Evolutionary conservation across 768 basidiomycete species (phyloP).

Genomic region (Cyclocybe aegerita): DNA sequence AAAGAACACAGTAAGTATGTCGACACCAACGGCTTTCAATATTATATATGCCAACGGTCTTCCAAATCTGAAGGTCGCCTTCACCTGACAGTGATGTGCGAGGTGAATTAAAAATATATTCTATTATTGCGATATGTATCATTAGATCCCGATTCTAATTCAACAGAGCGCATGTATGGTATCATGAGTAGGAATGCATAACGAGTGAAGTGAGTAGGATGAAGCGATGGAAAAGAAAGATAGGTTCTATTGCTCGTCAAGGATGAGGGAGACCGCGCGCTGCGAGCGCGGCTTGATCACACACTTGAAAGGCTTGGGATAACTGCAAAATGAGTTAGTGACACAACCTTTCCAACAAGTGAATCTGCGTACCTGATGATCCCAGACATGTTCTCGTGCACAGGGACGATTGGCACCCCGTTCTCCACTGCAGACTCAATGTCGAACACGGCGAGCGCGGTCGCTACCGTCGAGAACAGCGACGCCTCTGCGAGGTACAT

Average conservation of each 20-base stretch:
- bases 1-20: too few relatives aligned
- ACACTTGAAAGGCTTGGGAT: slow-evolving; percentile 30
- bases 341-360: neutral
- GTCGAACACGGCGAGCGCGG: slow-evolving; percentile 48
- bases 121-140: too few relatives aligned
- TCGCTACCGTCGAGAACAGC: slow-evolving; percentile 41
- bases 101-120: too few relatives aligned
- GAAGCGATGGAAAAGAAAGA: neutral
- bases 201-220: neutral
- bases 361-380: slow-evolving; percentile 39
- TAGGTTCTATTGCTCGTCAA: slow-evolving; percentile 13
- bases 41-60: too few relatives aligned
- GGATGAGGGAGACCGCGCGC: slow-evolving; percentile 22
- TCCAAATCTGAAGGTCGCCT: too few relatives aligned
- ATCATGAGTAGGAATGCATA: too few relatives aligned
- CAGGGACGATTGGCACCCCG: slow-evolving; percentile 44
- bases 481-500: slow-evolving; percentile 53
- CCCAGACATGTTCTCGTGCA: slow-evolving; percentile 43
- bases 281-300: slow-evolving; percentile 27
- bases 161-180: too few relatives aligned
- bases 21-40: too few relatives aligned
- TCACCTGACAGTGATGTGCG: too few relatives aligned
- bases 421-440: slow-evolving; percentile 44
- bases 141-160: too few relatives aligned
- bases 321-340: slow-evolving; percentile 13